These are phyloP conservation scores for Wallacemonas sp. DNA, from an alignment of 208 protist species.

Conservation along the genomic window DNA sequence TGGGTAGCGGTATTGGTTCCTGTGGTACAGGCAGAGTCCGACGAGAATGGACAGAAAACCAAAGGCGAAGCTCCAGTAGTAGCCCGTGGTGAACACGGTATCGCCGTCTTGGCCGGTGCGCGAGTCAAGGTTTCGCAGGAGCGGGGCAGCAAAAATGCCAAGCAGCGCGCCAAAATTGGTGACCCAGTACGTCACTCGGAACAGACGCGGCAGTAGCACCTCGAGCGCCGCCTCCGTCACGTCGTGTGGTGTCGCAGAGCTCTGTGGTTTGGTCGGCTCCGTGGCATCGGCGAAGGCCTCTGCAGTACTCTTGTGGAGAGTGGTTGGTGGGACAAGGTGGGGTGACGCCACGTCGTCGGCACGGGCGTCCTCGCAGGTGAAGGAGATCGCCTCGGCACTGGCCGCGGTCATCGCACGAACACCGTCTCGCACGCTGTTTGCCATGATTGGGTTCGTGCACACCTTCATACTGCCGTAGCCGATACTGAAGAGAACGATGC, in stretches of 20 bases:
- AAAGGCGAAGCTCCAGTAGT: conserved; percentile 60
- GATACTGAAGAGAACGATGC: conserved; percentile 30
- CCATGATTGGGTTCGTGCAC: conserved; percentile 75
- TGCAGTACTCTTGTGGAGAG: no score
- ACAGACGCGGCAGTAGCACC: conserved; percentile 43
- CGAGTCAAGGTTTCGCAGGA: conserved; percentile 47
- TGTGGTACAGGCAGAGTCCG: conserved; percentile 25
- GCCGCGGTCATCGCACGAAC: not conserved
- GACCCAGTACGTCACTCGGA: conserved; percentile 56
- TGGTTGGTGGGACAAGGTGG: no score
- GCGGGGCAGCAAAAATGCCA: conserved; percentile 54
- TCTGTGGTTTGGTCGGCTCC: not conserved
- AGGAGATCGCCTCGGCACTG: no score
- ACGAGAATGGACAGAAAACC: conserved; percentile 36
- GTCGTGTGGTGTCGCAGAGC: not conserved
- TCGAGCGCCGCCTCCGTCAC: conserved; percentile 18
- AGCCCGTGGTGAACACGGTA: conserved; percentile 46
- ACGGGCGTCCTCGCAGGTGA: not conserved
- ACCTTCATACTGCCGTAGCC: conserved; percentile 78
- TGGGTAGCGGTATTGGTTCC: conserved; percentile 20
- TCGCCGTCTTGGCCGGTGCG: conserved; percentile 24
- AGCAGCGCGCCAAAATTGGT: conserved; percentile 51
- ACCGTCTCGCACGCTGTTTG: conserved; percentile 39
- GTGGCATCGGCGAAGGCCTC: not conserved
- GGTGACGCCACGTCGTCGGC: no score